phyloP scores from a whole-genome alignment of 2,329 filamentous ascomycete species.

The Colletotrichum lentis region DNA sequence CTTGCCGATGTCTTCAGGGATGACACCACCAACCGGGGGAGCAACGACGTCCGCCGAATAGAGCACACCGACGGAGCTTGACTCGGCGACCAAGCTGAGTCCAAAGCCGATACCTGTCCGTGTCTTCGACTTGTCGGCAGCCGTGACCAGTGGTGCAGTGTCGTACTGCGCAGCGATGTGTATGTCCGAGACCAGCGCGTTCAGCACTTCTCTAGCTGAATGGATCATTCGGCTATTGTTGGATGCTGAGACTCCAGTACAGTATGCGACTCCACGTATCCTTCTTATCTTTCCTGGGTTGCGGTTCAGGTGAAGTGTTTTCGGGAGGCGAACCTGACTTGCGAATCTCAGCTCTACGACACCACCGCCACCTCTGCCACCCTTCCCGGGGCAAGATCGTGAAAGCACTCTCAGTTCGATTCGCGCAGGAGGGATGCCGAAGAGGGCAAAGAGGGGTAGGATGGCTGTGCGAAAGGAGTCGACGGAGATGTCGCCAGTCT shows the following conservation, averaged over 20 bases:
- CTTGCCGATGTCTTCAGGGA: conserved; percentile 90
- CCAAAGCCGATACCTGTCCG: conserved; percentile 91
- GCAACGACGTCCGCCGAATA: conserved; percentile 86
- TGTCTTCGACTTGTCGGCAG: conserved; percentile 67
- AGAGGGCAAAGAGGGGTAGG: conserved; percentile 86
- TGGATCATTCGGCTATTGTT: conserved; percentile 98
- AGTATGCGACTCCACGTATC: conserved; percentile 92
- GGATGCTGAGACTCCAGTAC: conserved; percentile 86
- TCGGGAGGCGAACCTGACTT: conserved; percentile 90
- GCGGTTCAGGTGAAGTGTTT: conserved; percentile 87
- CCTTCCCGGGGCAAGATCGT: conserved; percentile 78
- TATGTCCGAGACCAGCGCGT: conserved; percentile 85
- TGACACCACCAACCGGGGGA: conserved; percentile 79
- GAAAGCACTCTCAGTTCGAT: conserved; percentile 86
- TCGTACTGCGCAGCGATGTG: conserved; percentile 87
- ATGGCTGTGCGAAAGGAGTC: conserved; percentile 94
- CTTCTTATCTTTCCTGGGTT: conserved; percentile 85
- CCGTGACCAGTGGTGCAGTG: conserved; percentile 64
- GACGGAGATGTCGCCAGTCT: conserved; percentile 85
- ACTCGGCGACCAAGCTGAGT: conserved; percentile 88
- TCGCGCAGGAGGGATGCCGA: conserved; percentile 80
- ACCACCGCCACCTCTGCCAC: conserved; percentile 83
- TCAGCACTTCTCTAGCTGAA: conserved; percentile 84
- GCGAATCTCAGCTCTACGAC: conserved; percentile 94
- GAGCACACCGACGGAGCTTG: conserved; percentile 78